Percentiles rank a stretch among this genome's conserved stretches.
Conservation (phyloP, 2,329 filamentous ascomycete species). For the Aspergillus novofumigatus region DNA sequence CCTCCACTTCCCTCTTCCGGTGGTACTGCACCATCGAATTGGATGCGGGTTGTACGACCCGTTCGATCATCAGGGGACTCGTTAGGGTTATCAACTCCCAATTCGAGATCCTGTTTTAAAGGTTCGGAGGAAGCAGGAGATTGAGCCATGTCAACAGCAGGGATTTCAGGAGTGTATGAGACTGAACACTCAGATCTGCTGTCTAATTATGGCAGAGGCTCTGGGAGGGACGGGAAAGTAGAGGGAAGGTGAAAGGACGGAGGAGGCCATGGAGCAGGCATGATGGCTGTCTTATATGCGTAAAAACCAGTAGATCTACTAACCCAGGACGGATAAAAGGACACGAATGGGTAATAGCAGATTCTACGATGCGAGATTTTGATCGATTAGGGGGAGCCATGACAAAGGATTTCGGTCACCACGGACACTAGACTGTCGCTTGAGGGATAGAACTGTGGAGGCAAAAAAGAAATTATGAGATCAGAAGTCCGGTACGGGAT, state of each 20-base stretch:
- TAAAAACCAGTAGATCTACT: neutral
- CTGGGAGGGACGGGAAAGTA: neutral
- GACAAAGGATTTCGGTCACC: neutral
- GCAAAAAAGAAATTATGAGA: neutral
- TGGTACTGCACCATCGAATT: slow-evolving; percentile 15
- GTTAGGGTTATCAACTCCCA: neutral
- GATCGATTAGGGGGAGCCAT: neutral
- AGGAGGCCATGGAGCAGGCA: neutral
- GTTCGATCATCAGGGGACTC: slow-evolving; percentile 5
- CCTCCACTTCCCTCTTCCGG: slow-evolving; percentile 7
- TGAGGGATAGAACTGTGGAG: neutral
- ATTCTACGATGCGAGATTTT: neutral
- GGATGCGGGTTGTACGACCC: slow-evolving; percentile 14
- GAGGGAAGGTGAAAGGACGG: neutral
- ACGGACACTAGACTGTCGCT: neutral
- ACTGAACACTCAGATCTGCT: neutral
- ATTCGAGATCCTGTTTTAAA: neutral
- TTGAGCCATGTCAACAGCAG: neutral
- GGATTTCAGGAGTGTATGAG: neutral
- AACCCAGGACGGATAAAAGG: neutral
- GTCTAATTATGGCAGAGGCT: neutral
- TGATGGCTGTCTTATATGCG: neutral
- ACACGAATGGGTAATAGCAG: neutral
- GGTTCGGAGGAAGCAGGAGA: neutral
- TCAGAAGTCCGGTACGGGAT: neutral